Evolutionary conservation across 179 eudicot genomes (phyloP).

Genomic region (Beta lomatogona): DNA sequence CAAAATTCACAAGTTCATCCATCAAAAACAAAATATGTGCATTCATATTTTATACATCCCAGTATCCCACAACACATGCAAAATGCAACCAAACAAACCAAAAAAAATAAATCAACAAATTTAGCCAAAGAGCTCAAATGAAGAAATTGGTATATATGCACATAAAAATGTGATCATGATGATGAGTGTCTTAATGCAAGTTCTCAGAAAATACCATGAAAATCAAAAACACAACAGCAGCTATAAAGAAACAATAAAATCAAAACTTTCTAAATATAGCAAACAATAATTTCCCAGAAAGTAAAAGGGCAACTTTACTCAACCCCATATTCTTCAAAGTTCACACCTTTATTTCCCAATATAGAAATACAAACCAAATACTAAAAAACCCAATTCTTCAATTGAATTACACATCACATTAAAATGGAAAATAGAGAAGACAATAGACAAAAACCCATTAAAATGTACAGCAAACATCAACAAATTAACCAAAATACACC

Average conservation of each 20-base stretch:
- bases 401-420: constrained; percentile 8
- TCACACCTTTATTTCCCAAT: neutral
- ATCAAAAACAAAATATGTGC: neutral
- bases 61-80: neutral
- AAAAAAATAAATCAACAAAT: neutral
- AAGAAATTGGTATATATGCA: neutral
- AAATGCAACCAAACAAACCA: neutral
- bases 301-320: neutral
- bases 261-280: constrained; percentile 30
- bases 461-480: neutral
- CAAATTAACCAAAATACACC: constrained; percentile 10
- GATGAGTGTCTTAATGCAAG: constrained; percentile 20
- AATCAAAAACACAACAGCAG: constrained; percentile 3
- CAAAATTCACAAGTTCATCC: constrained; percentile 1
- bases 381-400: constrained; percentile 7
- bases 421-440: neutral
- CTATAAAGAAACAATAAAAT: constrained; percentile 13
- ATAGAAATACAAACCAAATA: neutral
- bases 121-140: neutral
- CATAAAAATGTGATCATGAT: neutral
- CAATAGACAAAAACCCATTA: neutral
- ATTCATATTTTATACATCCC: neutral
- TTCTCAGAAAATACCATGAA: neutral
- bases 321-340: constrained; percentile 16
- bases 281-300: constrained; percentile 26